These are phyloP conservation scores for Pulicaria dysenterica DNA, from an alignment of 129 eudicot species.

Conservation along the genomic window DNA sequence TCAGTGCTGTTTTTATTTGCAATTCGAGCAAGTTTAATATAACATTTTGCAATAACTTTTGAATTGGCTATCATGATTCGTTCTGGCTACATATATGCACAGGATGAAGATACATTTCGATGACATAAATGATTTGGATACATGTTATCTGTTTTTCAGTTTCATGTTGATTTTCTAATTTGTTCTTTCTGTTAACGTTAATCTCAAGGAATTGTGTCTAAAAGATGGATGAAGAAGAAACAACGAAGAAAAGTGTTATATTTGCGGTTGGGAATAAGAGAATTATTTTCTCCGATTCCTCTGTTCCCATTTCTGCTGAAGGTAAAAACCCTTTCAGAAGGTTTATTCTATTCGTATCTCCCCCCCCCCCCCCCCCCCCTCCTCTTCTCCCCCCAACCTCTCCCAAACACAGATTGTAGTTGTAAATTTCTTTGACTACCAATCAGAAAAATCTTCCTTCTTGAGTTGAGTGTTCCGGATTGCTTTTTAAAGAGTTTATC, in stretches of 20 bases:
- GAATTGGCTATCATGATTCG: not conserved
- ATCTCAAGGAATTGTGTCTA: conserved; percentile 33
- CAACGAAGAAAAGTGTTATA: conserved; percentile 48
- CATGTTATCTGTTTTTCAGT: not conserved
- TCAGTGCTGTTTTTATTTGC: not conserved
- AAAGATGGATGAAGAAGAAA: conserved; percentile 49
- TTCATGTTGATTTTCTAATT: conserved; percentile 2
- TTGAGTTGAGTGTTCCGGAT: too few species aligned
- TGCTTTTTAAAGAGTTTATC: too few species aligned
- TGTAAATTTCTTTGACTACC: too few species aligned
- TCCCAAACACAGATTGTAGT: too few species aligned
- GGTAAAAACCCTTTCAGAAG: conserved; percentile 41
- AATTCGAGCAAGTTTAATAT: not conserved
- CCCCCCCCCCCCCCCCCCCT: too few species aligned
- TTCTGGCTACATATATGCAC: too few species aligned
- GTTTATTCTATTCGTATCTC: not conserved
- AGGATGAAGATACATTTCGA: not conserved
- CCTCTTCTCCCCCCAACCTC: too few species aligned
- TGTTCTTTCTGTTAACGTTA: conserved; percentile 12
- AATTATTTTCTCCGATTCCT: conserved; percentile 50
- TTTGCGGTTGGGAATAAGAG: conserved; percentile 50
- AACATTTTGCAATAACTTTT: not conserved
- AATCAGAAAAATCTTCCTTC: too few species aligned
- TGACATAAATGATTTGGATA: not conserved
- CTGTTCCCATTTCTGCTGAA: conserved; percentile 56